These are phyloP conservation scores for Stagonosporopsis tanaceti DNA, from an alignment of 2,329 filamentous ascomycete genomes.

Conservation along the genomic window DNA sequence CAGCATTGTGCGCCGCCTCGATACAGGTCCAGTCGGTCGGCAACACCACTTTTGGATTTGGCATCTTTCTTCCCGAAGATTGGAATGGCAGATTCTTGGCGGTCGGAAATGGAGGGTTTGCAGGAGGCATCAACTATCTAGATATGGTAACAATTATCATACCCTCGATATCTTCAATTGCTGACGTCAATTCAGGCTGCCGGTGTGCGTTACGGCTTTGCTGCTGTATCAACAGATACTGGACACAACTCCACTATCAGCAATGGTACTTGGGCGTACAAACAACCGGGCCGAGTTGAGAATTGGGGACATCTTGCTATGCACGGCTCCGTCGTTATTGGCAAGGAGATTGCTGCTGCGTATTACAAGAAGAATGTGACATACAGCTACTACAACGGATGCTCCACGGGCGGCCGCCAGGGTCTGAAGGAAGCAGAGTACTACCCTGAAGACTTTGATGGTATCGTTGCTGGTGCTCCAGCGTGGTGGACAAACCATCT, in stretches of 20 bases:
- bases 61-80: constrained; percentile 48
- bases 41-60: constrained; percentile 50
- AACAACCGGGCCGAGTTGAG: constrained; percentile 47
- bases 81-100: constrained; percentile 51
- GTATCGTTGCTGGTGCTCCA: constrained; percentile 62
- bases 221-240: constrained; percentile 55
- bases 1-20: constrained; percentile 50
- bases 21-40: constrained; percentile 48
- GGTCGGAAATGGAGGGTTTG: constrained; percentile 58
- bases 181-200: constrained; percentile 24
- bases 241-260: constrained; percentile 52
- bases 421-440: constrained; percentile 63
- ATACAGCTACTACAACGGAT: constrained; percentile 65
- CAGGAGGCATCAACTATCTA: constrained; percentile 57
- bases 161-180: too few species aligned
- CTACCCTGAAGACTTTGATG: constrained; percentile 66
- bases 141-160: constrained; percentile 53
- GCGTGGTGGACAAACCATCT: constrained; percentile 62
- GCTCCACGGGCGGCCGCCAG: constrained; percentile 67
- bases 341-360: constrained; percentile 57
- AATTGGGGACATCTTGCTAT: constrained; percentile 51
- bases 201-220: constrained; percentile 52
- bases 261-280: constrained; percentile 50
- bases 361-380: constrained; percentile 58
- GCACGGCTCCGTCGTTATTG: constrained; percentile 59